Conservation (phyloP, 306 rosid species). For the Geum urbanum region DNA sequence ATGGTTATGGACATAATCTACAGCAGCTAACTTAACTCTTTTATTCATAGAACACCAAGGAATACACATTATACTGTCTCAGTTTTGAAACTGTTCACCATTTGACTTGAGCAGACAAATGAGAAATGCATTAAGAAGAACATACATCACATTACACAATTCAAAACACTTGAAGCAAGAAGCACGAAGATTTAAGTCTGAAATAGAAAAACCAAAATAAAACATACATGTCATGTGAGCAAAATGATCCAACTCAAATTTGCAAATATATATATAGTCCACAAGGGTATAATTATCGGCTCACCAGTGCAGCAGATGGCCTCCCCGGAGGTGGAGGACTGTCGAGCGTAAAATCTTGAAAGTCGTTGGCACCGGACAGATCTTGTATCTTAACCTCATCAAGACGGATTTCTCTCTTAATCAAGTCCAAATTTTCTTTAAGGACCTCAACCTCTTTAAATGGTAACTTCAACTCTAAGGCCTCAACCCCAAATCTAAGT, state of each 20-base stretch:
- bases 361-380: constrained; percentile 43
- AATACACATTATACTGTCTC: background rate
- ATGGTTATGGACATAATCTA: too few relatives aligned
- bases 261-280: background rate
- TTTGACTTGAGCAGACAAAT: background rate
- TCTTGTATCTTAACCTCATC: constrained; percentile 51
- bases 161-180: background rate
- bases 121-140: background rate
- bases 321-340: constrained; percentile 89
- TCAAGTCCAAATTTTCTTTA: constrained; percentile 65
- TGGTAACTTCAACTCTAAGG: constrained; percentile 70
- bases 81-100: background rate
- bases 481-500: constrained; percentile 57
- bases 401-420: constrained; percentile 71
- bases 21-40: too few relatives aligned
- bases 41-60: too few relatives aligned
- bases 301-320: constrained; percentile 75
- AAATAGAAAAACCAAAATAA: background rate
- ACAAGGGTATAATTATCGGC: constrained; percentile 18
- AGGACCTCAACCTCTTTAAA: constrained; percentile 86
- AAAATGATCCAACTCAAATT: constrained; percentile 1
- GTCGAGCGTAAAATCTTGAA: constrained; percentile 60
- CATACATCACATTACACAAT: background rate
- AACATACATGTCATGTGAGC: background rate
- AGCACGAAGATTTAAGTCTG: background rate